Base-by-base conservation (phyloP, 192 early-diverging fungal species). In the Dimargaris cristalligena region DNA sequence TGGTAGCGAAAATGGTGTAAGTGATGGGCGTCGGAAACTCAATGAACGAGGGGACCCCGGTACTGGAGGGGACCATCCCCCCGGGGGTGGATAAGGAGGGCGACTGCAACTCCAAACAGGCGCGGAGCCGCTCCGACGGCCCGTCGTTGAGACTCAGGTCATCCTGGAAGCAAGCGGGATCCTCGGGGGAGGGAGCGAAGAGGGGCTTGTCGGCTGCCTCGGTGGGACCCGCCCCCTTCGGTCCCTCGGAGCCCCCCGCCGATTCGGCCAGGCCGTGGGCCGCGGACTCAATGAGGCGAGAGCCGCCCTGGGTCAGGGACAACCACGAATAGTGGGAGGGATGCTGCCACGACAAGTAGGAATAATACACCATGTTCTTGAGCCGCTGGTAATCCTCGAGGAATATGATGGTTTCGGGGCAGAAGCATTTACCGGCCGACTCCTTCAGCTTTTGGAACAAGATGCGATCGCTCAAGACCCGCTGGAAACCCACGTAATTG, bases 371-470 rank as follows among this genome's bases (percentile, higher is more conserved):
- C 8, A n/a, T 29, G 34, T 29, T 20, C 54, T 56, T 56, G 26
- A 56, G 54, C 18, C 54, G 54, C 23, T 56, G 54, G 54, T 56
- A 56, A 20, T 56, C 54, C 31, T 56, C 54, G 18, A 56, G 31
- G 23, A 56, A 56, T 13, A 56, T 13, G 14, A 56, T 56, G 54
- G 54, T 33, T 16, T 56, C 54, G 16, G 54, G 30, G 18, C 54
- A 56, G 34, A 56, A 56, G 31, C 54, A 56, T 13, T 56, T 33
- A 14, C 32, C 54, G 18, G 54, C 54, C 10, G 54, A 34, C 29
- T 33, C 32, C 31, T 56, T 56, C 1, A 56, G 31, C 23, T 34
- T 56, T 14, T 34, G 31, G 29, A 56, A 56, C 6, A 56, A 23
- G 28, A 29, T 20, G 3, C 34, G 30, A 16, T 56, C 54, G 54